Evolutionary conservation across 2,329 filamentous ascomycete species (phyloP).

Genomic region (Stemphylium lycopersici): DNA sequence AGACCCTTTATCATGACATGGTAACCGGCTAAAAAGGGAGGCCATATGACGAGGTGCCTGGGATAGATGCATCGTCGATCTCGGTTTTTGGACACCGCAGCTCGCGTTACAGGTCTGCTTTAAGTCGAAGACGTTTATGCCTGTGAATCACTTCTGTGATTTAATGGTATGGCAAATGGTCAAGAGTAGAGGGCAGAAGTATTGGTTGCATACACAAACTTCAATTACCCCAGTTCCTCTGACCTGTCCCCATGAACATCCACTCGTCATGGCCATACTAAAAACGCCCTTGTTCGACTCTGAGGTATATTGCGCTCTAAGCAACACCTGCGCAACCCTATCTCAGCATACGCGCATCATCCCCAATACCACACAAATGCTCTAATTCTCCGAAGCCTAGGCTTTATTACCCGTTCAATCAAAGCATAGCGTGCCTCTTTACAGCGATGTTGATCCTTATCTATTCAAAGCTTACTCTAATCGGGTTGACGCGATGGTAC

Average conservation of each 20-base stretch:
- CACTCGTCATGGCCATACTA: neutral
- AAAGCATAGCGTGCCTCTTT: neutral
- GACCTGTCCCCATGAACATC: too few relatives aligned
- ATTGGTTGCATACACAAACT: too few relatives aligned
- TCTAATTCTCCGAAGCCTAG: constrained; percentile 1
- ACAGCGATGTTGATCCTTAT: constrained; percentile 17
- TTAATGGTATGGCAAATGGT: too few relatives aligned
- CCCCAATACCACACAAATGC: neutral
- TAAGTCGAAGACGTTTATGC: too few relatives aligned
- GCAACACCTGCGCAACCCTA: too few relatives aligned
- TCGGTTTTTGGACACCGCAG: neutral
- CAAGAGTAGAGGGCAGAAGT: too few relatives aligned
- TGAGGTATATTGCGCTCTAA: too few relatives aligned
- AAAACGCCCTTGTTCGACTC: too few relatives aligned
- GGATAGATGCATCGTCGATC: neutral
- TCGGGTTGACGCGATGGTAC: neutral
- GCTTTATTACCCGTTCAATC: neutral
- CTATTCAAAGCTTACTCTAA: constrained; percentile 1
- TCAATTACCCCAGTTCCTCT: too few relatives aligned
- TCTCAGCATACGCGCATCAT: neutral
- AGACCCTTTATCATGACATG: neutral
- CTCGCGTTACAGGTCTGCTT: too few relatives aligned
- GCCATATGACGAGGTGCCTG: neutral
- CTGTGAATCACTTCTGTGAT: too few relatives aligned
- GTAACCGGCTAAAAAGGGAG: neutral